Conservation (phyloP, 2,329 filamentous ascomycete species). For the Pseudogymnoascus sp. region DNA sequence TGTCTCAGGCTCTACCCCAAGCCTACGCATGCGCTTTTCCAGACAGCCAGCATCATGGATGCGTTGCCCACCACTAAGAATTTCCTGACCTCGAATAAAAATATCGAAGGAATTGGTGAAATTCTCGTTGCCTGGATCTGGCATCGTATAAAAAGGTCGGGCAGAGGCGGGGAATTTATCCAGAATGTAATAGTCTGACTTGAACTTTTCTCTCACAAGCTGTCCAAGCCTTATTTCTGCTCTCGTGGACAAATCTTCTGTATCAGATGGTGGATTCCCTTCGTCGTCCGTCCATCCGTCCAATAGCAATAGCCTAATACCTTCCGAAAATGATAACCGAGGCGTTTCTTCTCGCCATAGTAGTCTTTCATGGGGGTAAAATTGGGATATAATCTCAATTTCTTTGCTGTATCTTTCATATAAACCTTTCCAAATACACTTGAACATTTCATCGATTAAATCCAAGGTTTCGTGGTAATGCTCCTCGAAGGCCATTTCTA, state of each 20-base stretch:
- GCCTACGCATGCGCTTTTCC: conserved; percentile 66
- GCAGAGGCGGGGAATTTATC: conserved; percentile 85
- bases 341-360: conserved; percentile 82
- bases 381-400: conserved; percentile 69
- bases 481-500: conserved; percentile 80
- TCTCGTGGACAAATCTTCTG: conserved; percentile 75
- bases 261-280: conserved; percentile 59
- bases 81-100: conserved; percentile 87
- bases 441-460: conserved; percentile 72
- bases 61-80: conserved; percentile 86
- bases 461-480: conserved; percentile 84
- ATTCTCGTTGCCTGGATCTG: conserved; percentile 61
- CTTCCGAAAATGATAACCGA: conserved; percentile 71
- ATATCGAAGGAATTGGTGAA: conserved; percentile 93
- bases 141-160: conserved; percentile 87
- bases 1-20: conserved; percentile 67
- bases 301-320: conserved; percentile 70
- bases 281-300: conserved; percentile 72
- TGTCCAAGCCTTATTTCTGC: conserved; percentile 82
- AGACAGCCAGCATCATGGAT: conserved; percentile 73
- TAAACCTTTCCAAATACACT: conserved; percentile 66
- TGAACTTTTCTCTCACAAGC: conserved; percentile 76
- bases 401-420: conserved; percentile 64
- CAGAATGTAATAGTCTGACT: conserved; percentile 86
- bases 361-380: conserved; percentile 80